Evolutionary conservation across 805 yeast genomes (phyloP), one percentile per base, ranked within the genome.

Genomic region (Teunomyces stri): DNA sequence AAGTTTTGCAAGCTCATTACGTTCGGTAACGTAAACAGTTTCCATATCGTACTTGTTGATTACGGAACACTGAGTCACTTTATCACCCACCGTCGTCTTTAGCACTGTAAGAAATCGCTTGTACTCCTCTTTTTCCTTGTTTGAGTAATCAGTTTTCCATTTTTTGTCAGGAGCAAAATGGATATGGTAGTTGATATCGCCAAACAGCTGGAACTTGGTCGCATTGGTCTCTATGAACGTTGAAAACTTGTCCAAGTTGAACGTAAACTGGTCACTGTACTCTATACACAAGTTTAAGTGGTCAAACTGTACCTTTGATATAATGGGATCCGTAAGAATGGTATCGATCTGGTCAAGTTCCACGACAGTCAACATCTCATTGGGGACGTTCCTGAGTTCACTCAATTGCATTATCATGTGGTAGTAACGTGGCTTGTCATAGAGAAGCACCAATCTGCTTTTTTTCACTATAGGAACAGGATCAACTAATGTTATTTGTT

Each of bases 61-160:
- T n/a, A 71, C 51, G 6, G 78, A 72, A 43, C 70, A 65, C 31
- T 73, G 77, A 0, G 48, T 52, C 2, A 73, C 69, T 45, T 67
- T 67, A 4, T 47, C 53, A 3, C 61, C 66, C 2, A 58, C 67
- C 2, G 50, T 47, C 11, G 54, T 48, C 30, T 45, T 52, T 34
- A 72, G 47, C 0, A 50, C 48, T 2, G 56, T 56, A 6, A 70
- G 43, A 34, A 69, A 66, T 12, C 38, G 41, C 2, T 44, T 42
- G 50, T 72, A 72, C 33, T 53, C 55, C 4, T 51, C 49, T 28
- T 57, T 60, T 45, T 68, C 68, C 2, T 44, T 27, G 2, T 53
- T 56, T 5, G 54, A 50, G 51, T 64, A 67, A 18, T 64, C 68
- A 2, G 51, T 43, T 38, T 51, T 51, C 74, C 74, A 70, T 44